These are phyloP conservation scores for Phytopythium oedochilum DNA, from an alignment of 352 stramenopile genomes.

Conservation along the genomic window DNA sequence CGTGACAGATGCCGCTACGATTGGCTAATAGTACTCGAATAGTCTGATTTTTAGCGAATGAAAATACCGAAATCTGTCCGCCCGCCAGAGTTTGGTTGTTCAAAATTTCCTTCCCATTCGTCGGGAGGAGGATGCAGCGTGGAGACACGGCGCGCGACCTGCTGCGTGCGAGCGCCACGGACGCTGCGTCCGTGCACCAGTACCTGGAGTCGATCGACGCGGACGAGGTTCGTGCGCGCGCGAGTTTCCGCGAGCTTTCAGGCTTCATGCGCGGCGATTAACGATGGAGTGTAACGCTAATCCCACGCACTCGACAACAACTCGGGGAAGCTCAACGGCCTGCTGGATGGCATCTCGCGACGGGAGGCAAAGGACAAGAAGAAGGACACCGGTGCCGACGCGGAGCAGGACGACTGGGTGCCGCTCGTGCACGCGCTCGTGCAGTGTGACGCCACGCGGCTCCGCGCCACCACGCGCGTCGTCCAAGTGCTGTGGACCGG, in stretches of 20 bases:
- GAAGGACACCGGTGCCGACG: constrained; percentile 20
- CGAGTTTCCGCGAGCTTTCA: too few relatives aligned
- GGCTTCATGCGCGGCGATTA: too few relatives aligned
- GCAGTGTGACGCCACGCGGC: constrained; percentile 41
- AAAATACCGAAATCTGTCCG: too few relatives aligned
- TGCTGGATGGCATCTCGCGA: constrained; percentile 52
- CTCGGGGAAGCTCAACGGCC: constrained; percentile 44
- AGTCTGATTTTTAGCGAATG: too few relatives aligned
- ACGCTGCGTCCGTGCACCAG: constrained; percentile 54
- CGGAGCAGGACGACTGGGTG: constrained; percentile 49
- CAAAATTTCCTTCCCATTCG: constrained; percentile 4
- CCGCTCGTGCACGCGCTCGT: constrained; percentile 58
- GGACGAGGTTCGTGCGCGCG: constrained; percentile 35
- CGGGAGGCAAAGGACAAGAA: constrained; percentile 36
- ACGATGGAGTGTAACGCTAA: too few relatives aligned
- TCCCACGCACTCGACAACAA: too few relatives aligned
- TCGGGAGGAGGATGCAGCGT: constrained; percentile 1
- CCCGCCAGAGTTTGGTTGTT: too few relatives aligned
- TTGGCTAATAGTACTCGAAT: too few relatives aligned
- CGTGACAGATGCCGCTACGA: too few relatives aligned
- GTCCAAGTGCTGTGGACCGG: constrained; percentile 54
- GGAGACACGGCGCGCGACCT: constrained; percentile 27
- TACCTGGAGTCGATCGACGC: constrained; percentile 54
- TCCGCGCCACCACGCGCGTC: constrained; percentile 51
- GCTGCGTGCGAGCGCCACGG: constrained; percentile 52